Base-by-base conservation (phyloP, 129 eudicot species). In the Escallonia rubra region DNA sequence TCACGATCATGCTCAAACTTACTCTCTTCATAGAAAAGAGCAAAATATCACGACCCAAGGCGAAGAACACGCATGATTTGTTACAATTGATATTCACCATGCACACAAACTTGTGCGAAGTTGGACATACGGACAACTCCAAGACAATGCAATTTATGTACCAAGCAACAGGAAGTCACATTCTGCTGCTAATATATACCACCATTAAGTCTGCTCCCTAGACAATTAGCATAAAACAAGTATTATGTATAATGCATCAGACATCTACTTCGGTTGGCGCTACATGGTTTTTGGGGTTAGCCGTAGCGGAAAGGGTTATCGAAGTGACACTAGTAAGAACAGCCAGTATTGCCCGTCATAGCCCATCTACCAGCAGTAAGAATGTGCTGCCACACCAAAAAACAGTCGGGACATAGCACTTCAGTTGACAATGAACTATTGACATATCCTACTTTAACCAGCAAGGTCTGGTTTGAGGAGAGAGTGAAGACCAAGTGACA, bases 311-410 rank as follows among this genome's bases (percentile, higher is more conserved):
- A 11, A 14, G 59, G 59, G 59, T 54, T 54, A 13, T 23, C 34
- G 34, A 23, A 13, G 59, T 11, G n/a, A 11, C 4, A 8, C 13
- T 4, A 4, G n/a, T 54, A 54, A 54, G 59, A 54, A 12, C 14
- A 12, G 4, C 6, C 59, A 54, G 59, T 34, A 11, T 12, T 13
- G 14, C 59, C 59, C 13, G 13, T 55, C 64, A 64, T 82, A 75
- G 74, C 76, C 81, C 73, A 59, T 51, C 83, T 67, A 50, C 76
- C 69, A 70, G 47, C 69, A 76, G 88, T 84, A 79, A 76, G 81
- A 73, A 70, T 62, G 78, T 61, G 82, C 79, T 80, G 84, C 82
- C 23, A 70, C 75, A 63, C 67, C 8, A 8, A 55, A 67, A 67
- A 84, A 71, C 67, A 80, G 72, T 70, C 56, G 41, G 43, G 41